Conservation (phyloP, 768 basidiomycete species). For the Pleurotus cornucopiae region DNA sequence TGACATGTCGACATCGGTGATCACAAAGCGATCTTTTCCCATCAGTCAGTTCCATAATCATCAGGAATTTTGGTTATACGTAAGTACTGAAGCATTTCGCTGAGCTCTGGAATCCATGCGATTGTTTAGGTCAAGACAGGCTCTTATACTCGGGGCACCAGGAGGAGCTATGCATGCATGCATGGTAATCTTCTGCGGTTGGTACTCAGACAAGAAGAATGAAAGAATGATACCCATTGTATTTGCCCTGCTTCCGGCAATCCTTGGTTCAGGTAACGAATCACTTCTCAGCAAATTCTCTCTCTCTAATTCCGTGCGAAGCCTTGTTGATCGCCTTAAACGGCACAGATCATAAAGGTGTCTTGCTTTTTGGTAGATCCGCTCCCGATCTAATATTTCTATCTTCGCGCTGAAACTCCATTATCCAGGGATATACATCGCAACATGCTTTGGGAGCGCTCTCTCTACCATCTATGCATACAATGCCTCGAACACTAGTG, state of each 20-base stretch:
- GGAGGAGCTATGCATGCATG: conserved; percentile 45
- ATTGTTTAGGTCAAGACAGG: conserved; percentile 45
- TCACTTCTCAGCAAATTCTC: conserved; percentile 3
- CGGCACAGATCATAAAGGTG: conserved; percentile 42
- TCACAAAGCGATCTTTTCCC: not conserved
- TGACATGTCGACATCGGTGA: not conserved
- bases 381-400: no score
- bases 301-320: conserved; percentile 9
- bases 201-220: conserved; percentile 63
- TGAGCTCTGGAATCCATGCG: not conserved
- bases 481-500: conserved; percentile 60
- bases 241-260: conserved; percentile 53
- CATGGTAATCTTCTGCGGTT: conserved; percentile 51
- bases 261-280: conserved; percentile 47
- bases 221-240: conserved; percentile 62
- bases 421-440: conserved; percentile 40
- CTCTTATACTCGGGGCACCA: conserved; percentile 56
- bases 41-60: conserved; percentile 57
- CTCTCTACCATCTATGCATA: conserved; percentile 60
- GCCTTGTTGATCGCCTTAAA: conserved; percentile 55
- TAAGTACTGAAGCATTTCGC: conserved; percentile 23
- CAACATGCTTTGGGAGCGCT: conserved; percentile 56
- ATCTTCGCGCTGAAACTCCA: not conserved
- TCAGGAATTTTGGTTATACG: conserved; percentile 64
- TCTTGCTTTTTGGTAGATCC: conserved; percentile 45